These are phyloP conservation scores for Phytophthora aleatoria DNA, from an alignment of 352 stramenopile genomes.

Conservation along the genomic window DNA sequence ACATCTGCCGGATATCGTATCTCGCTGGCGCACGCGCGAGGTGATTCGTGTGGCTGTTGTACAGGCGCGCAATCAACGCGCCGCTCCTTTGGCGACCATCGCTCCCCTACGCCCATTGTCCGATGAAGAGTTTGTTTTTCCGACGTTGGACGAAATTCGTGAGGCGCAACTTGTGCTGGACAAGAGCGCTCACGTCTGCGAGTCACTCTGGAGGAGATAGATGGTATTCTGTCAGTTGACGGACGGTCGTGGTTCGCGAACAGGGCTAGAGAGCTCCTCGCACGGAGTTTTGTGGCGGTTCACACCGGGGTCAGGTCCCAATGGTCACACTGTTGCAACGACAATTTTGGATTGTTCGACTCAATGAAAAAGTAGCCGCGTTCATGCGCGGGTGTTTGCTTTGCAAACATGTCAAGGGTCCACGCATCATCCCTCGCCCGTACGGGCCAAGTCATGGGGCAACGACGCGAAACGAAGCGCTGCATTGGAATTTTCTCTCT, in stretches of 20 bases:
- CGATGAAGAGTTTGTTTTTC: constrained; percentile 2
- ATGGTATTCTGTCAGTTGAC: neutral
- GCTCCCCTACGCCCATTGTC: neutral
- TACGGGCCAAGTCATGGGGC: too few relatives aligned
- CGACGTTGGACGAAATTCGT: constrained; percentile 1
- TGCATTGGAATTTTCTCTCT: too few relatives aligned
- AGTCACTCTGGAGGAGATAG: constrained; percentile 7
- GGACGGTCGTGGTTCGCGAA: constrained; percentile 3
- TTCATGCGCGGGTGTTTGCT: too few relatives aligned
- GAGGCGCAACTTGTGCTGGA: neutral
- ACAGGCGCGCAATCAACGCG: neutral
- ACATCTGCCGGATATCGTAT: constrained; percentile 16
- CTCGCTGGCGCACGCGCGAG: constrained; percentile 4
- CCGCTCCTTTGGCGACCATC: neutral
- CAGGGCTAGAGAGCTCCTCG: constrained; percentile 9
- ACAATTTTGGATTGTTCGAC: neutral
- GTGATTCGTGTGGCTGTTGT: neutral
- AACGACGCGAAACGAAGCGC: too few relatives aligned
- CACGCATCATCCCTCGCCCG: too few relatives aligned
- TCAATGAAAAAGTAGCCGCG: too few relatives aligned
- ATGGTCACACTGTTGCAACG: neutral
- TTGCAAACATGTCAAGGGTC: too few relatives aligned
- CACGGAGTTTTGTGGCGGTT: constrained; percentile 2
- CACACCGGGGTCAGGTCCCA: neutral
- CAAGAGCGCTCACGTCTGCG: neutral